Base-by-base conservation (phyloP, 2,329 filamentous ascomycete genomes). In the Nemania sp. region DNA sequence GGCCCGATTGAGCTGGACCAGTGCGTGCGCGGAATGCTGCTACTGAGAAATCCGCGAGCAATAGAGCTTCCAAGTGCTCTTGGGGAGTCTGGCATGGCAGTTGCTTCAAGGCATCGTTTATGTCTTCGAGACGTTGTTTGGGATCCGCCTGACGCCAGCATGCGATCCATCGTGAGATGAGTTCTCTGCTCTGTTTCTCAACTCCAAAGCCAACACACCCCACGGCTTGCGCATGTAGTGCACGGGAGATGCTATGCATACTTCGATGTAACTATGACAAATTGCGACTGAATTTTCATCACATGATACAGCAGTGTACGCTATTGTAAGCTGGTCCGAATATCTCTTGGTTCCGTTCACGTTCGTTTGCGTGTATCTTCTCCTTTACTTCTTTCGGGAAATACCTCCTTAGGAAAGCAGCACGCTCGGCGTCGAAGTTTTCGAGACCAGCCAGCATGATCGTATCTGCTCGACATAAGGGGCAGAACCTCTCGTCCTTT, bases 401-500 rank as follows among this genome's bases (percentile, higher is more conserved):
- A 70, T 90, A 91, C 54, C 82, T 84, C 63, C 86, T 83, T 55
- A 95, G 73, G 59, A 89, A 93, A 22, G 78, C 81, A 46, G 85
- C 82, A 19, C 91, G 76, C 5, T 86, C 77, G 19, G 75, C 72
- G 65, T 96, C 90, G 17, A 94, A 79, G 57, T 89, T 87, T 45
- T 84, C 86, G 50, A 82, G 77, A 57, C 88, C 86, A 0, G 90
- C 90, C 53, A 80, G 74, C 74, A 90, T 79, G 9, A 95, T 82
- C 0, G 86, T 88, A 53, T 86, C 80, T 15, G 83, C 80, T 53
- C 91, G 80, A 68, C 91, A 96, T 49, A 94, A 75, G 0, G 91
- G 90, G 66, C 91, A 96, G 46, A 82, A 76, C 31, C 80, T 79
- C 66, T 88, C 84, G 55, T 80, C 78, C 33, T 83, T 81, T 40